Evolutionary conservation across 257 asterid genomes (phyloP), one percentile per base, ranked within the genome.

Genomic region (Nicotiana otophora): DNA sequence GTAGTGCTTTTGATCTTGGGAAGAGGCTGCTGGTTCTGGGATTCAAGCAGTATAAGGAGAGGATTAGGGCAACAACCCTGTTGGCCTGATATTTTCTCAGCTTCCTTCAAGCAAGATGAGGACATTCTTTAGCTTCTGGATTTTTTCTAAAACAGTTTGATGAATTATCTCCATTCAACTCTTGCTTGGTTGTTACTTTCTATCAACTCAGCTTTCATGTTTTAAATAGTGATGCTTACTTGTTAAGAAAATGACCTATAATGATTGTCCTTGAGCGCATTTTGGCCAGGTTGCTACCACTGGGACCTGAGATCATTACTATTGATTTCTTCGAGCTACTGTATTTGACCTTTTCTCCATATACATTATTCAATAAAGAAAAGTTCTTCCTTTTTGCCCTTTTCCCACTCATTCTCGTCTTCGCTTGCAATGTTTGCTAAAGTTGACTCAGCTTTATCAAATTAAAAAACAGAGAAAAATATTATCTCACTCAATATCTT

Each of bases 61-160:
- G 95, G 92, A 80, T 48, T 84, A 4, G 90, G 89, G 85, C 94
- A 93, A 72, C 97, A 92, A 69, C 93, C 91, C 46, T 82, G 88
- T 6, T 90, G 79, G 81, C 89, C 85, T n/a, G 82, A 82, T 83
- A 80, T 86, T 20, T 92, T 87, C 75, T 89, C 88, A 66, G 87
- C 93, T 78, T 81, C 87, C 77, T 86, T 70, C 53, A 8, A 4
- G 20, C 34, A 46, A 87, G 84, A 48, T 78, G 94, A 86, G 82
- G 93, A 84, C 80, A 53, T 86, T 82, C 94, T 87, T 88, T 39
- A 79, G 78, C 65, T 81, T 53, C 54, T 76, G 31, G 60, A 78
- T 62, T 75, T 83, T 81, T 30, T 42, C 54, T 55, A 55, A 16
- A 16, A n/a, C 42, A 33, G 8, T 51, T 53, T 81, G 31, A 1